Evolutionary conservation across 768 basidiomycete genomes (phyloP), one percentile per base, ranked within the genome.

Genomic region (Collybia sordida): DNA sequence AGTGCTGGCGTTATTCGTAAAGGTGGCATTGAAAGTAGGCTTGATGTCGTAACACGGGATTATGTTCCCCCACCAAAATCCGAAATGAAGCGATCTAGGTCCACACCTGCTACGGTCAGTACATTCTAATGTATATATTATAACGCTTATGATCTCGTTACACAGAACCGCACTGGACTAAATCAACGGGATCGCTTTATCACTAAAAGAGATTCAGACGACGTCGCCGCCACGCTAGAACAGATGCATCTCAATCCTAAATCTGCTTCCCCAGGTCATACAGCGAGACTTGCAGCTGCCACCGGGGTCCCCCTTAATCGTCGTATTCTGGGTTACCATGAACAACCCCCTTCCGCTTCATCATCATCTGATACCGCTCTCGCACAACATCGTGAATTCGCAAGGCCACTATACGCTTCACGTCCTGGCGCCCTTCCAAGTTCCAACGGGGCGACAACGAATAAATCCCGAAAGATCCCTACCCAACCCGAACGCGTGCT

Each of bases 401-500:
- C 83, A 1, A 78, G 81, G 9, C 88, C 93, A 1, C 77, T 90
- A 8, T 90, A 88, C 56, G 81, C 85, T 4, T 73, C 75, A 6
- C 81, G 86, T 9, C 80, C 82, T 0, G 82, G 85, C 0, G 73
- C 82, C 0, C 65, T 89, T 19, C 72, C 84, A 1, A 75, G 82
- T 1, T 86, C 88, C 4, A 85, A 81, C 3, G 81, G 85, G 1
- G 72, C 80, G 1, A 69, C 74, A 0, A 85, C 84, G 0, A 80
- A 82, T 56, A 91, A 90, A 63, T 77, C 86, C 4, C 80, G 96
- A 17, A 86, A 88, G 57, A 91, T 98, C 47, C 81, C 93, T 0
- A 89, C 90, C 0, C 82, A 85, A 19, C 92, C 96, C 0, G 90
- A 96, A 59, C 82, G 93, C n/a, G 93, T 98, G 6, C 78, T 99